These are phyloP conservation scores for Eutrema heterophyllum DNA, from an alignment of 345 rosid genomes.

Conservation along the genomic window DNA sequence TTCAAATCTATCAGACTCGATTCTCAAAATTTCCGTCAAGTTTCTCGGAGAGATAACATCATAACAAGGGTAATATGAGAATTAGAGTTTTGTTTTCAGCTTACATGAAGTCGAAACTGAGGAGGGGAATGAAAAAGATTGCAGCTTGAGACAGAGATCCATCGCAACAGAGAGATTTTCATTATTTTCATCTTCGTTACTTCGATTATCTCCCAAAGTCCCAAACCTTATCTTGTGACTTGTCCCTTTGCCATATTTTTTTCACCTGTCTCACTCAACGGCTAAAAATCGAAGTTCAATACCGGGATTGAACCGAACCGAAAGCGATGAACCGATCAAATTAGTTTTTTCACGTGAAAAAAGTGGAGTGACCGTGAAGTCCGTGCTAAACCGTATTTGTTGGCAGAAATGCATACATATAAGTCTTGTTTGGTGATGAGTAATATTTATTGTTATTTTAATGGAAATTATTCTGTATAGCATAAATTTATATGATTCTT, in stretches of 20 bases:
- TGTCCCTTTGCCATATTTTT: not conserved
- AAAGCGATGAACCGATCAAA: not conserved
- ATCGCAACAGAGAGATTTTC: conserved; percentile 7
- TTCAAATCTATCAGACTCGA: too few relatives aligned
- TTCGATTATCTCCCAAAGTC: not conserved
- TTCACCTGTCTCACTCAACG: not conserved
- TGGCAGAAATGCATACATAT: too few relatives aligned
- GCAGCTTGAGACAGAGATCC: conserved; percentile 31
- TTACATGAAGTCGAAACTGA: conserved; percentile 14
- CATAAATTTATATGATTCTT: too few relatives aligned
- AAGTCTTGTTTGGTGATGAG: too few relatives aligned
- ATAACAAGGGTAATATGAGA: not conserved
- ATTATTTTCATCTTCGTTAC: not conserved
- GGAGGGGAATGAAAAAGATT: conserved; percentile 14
- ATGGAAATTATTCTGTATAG: too few relatives aligned
- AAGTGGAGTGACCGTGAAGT: not conserved
- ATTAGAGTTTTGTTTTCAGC: conserved; percentile 5
- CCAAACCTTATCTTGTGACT: conserved; percentile 18
- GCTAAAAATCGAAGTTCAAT: not conserved
- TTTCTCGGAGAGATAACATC: not conserved
- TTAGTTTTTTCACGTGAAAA: conserved; percentile 10
- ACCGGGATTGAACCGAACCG: not conserved
- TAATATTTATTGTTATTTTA: too few relatives aligned
- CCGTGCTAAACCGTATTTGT: not conserved
- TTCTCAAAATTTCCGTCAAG: not conserved